Evolutionary conservation across 2,329 filamentous ascomycete species (phyloP), one percentile per base, ranked within the genome.

Genomic region (Colletotrichum aenigma): DNA sequence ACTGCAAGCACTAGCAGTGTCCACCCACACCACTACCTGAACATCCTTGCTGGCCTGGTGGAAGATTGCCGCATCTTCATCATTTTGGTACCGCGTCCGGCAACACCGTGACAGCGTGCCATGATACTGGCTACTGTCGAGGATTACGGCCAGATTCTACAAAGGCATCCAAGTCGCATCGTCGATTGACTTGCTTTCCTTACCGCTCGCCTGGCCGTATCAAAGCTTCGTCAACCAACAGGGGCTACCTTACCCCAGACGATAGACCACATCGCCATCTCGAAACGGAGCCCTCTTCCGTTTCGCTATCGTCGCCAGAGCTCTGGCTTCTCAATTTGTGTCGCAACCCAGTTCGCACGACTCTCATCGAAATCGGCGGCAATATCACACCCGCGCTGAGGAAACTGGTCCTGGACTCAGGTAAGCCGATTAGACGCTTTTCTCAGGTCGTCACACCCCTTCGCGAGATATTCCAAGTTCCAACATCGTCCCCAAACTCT

Each of bases 11-110:
- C 48, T 74, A 34, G 30, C 48, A 68, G 74, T 68, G 58, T 62
- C 56, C 36, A 68, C 26, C 69, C 73, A 76, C 73, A 68, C 70
- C 72, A 72, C 69, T 58, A 69, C 70, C 64, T 58, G 32, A 60
- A 34, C 65, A 76, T 74, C 74, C 74, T 76, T 76, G 74, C n/a
- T 24, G 61, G 69, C 8, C 21, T 62, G 18, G 43, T 52, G 43
- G 58, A 43, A 67, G 30, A n/a, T 62, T 66, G 68, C 62, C 55
- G 72, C 68, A 30, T 32, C 28, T 38, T 66, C 55, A 21, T 58
- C 64, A 52, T 21, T 21, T 52, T 52, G 43, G n/a, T 56, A 48
- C 36, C 21, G 73, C 62, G 38, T 30, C 48, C 32, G 64, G 64
- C 70, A 68, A 67, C 70, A 60, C 70, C 34, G 66, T 56, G 21